Evolutionary conservation across 352 stramenopile genomes (phyloP), one percentile per base, ranked within the genome.

Genomic region (Thraustochytrium sp.): DNA sequence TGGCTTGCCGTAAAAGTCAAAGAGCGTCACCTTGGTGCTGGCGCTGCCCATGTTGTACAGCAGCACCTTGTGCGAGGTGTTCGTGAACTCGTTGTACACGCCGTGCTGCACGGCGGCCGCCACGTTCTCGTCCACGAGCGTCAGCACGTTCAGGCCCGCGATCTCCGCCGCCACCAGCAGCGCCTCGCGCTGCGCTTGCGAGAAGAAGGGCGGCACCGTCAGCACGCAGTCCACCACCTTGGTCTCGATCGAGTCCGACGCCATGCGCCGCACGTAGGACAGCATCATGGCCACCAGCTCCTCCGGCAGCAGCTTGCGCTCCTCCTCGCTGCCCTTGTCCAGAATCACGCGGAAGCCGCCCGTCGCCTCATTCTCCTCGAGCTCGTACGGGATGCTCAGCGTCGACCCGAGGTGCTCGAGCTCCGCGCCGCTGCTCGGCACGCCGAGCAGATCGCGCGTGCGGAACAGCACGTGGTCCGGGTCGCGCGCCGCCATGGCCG

Each of bases 1-100:
- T 13, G 26, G 13, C 68, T 80, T 80, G 48, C 68, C 68, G 44
- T 63, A 80, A 64, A 80, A 80, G 42, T 80, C 40, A 0, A 80
- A 46, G 3, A 80, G 68, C 18, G 68, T 80, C 37, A 80, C 68
- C 46, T 80, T 80, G 36, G 86, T 87, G 40, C 65, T 77, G 16
- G 91, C 94, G 8, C 94, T 95, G 76, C 97, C 97, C 90, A 98
- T 92, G 89, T 99, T 98, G 92, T 98, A 99, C 85, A 99, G 98
- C 34, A 99, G 83, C 36, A 98, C 92, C 53, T 90, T 91, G 72
- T 92, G 76, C 18, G 89, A 88, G 63, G 95, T 90, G 31, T 96
- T 94, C 18, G 61, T 74, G 84, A 96, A 96, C 36, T 92, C 93
- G 44, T 94, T 91, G 87, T 98, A 95, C 78, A 99, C 96, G 0